These are phyloP conservation scores for Xerocomus nothofagi DNA, from an alignment of 1,284 basidiomycete species.

Conservation along the genomic window DNA sequence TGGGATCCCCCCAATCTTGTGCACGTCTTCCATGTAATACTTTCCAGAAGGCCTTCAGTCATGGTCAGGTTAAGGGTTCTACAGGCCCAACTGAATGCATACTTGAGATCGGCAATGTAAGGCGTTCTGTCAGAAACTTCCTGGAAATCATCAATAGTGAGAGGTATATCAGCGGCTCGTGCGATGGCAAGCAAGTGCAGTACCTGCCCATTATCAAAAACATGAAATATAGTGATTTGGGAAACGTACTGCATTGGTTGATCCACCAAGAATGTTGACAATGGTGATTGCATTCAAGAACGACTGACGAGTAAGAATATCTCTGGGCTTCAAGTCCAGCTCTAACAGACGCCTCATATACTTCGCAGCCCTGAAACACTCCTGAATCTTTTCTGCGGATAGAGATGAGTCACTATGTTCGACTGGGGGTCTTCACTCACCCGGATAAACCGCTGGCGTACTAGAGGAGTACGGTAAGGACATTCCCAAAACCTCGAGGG, in stretches of 20 bases:
- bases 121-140: slow-evolving; percentile 84
- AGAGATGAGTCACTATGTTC: slow-evolving; percentile 3
- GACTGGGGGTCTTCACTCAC: slow-evolving; percentile 37
- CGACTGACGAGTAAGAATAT: slow-evolving; percentile 88
- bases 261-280: slow-evolving; percentile 84
- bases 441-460: slow-evolving; percentile 77
- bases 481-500: slow-evolving; percentile 90
- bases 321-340: slow-evolving; percentile 86
- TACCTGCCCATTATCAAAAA: slow-evolving; percentile 48
- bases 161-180: slow-evolving; percentile 81
- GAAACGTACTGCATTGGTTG: slow-evolving; percentile 80
- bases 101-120: slow-evolving; percentile 93
- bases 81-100: slow-evolving; percentile 15
- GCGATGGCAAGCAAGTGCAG: slow-evolving; percentile 95
- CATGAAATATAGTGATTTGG: not conserved
- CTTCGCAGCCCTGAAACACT: slow-evolving; percentile 81
- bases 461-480: slow-evolving; percentile 88
- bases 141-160: slow-evolving; percentile 96
- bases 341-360: slow-evolving; percentile 83
- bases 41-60: slow-evolving; percentile 79
- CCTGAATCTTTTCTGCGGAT: slow-evolving; percentile 72
- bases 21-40: slow-evolving; percentile 97
- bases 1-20: slow-evolving; percentile 89
- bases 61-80: slow-evolving; percentile 1
- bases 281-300: slow-evolving; percentile 91